phyloP scores from a whole-genome alignment of 2,329 filamentous ascomycete species.

The Fusarium fracticaudum region DNA sequence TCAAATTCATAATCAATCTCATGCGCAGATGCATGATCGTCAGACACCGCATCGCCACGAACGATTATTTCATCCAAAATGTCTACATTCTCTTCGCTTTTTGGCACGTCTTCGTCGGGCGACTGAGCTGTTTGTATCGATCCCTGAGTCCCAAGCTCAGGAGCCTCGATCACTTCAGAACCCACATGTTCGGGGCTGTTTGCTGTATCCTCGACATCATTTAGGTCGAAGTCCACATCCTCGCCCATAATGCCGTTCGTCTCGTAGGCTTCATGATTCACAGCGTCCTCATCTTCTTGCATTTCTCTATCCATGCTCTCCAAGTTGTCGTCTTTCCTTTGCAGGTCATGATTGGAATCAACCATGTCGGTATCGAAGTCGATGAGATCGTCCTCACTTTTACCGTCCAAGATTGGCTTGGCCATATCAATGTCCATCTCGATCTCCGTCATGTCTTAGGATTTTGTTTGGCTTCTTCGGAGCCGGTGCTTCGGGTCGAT shows the following conservation, averaged over 20 bases:
- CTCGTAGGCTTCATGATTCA: conserved; percentile 29
- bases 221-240: conserved; percentile 33
- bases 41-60: conserved; percentile 3
- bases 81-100: conserved; percentile 1
- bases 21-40: conserved; percentile 30
- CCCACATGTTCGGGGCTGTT: conserved; percentile 11
- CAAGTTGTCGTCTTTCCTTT: conserved; percentile 7
- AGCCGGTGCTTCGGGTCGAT: neutral
- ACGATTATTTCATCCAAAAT: conserved; percentile 5
- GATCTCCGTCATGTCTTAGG: conserved; percentile 41
- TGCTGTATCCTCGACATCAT: conserved; percentile 10
- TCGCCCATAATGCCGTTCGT: conserved; percentile 34
- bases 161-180: conserved; percentile 8
- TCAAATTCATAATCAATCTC: conserved; percentile 47
- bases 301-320: conserved; percentile 29
- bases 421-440: conserved; percentile 48
- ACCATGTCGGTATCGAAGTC: conserved; percentile 51
- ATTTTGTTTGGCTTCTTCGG: neutral
- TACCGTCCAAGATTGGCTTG: conserved; percentile 38
- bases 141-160: conserved; percentile 15
- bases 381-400: conserved; percentile 49
- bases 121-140: conserved; percentile 7
- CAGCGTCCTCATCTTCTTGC: conserved; percentile 31
- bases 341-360: conserved; percentile 27
- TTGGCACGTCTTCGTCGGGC: neutral